Base-by-base conservation (phyloP, 805 yeast genomes). In the Lipomyces orientalis region DNA sequence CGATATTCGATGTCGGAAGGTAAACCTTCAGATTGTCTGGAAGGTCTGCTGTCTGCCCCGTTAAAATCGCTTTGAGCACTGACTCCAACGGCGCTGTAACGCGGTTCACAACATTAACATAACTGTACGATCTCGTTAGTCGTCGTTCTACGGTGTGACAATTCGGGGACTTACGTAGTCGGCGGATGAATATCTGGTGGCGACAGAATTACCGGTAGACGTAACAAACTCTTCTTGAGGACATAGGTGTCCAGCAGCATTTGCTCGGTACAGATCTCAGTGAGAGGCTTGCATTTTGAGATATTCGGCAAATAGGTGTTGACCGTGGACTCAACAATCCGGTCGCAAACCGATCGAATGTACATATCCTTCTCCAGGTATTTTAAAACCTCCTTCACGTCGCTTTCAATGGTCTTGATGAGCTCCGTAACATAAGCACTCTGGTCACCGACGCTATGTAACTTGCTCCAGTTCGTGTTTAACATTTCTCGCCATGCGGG, bases 401-500 rank as follows among this genome's bases (percentile, higher is more conserved):
- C 83, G 65, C 83, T 81, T 43, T 83, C 84, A 0, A 79, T 72
- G 0, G 84, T 79, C 6, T 78, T 77, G 62, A 84, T 83, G 60
- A 91, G 77, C 31, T 90, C 90, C 5, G 79, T 76, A 75, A 90
- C 85, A 73, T 90, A 93, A 60, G 87, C 79, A 56, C 97, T 90
- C 70, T 89, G 87, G 70, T 88, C 94, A 35, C 86, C 87, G 2
- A 89, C 90, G n/a, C 83, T 82, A 35, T 84, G 86, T 69, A 86
- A 78, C 49, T 82, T 80, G 35, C 82, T 81, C 97, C 97, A 93
- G 76, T 91, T 89, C 57, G 87, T 86, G 71, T 88, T 88, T 9
- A 84, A 79, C 83, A 95, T 88, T 74, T 92, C 97, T 71, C 95
- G 83, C 97, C 97, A 93, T 4, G 89, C 84, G 65, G 87, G 85